phyloP scores from a whole-genome alignment of 2,329 filamentous ascomycete genomes.

The Trichoderma endophyticum region DNA sequence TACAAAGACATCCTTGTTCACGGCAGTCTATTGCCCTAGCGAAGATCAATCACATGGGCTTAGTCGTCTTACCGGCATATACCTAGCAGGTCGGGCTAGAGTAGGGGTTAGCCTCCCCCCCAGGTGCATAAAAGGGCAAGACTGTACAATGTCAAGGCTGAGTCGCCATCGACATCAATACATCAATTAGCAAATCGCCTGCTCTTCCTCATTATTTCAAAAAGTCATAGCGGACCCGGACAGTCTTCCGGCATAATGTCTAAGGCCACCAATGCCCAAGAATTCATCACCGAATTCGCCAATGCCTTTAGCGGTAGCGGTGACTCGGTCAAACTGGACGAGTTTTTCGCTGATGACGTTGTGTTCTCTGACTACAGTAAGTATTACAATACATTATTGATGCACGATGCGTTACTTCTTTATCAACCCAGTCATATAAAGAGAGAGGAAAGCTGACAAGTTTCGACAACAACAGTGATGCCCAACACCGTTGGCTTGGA shows the following conservation, averaged over 20 bases:
- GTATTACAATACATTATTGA: background rate
- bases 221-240: background rate
- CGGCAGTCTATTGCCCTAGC: background rate
- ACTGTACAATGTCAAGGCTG: background rate
- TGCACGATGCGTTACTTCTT: background rate
- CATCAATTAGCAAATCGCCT: background rate
- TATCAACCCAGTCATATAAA: background rate
- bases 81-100: background rate
- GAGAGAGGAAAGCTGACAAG: background rate
- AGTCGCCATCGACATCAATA: background rate
- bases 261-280: background rate
- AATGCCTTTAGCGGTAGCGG: background rate
- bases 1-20: background rate
- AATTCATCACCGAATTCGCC: constrained; percentile 1
- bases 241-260: background rate
- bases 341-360: background rate
- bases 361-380: constrained; percentile 4
- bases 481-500: background rate
- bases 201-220: background rate
- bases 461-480: background rate
- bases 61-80: background rate
- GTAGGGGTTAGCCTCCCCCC: background rate
- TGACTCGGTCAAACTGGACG: background rate
- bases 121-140: background rate
- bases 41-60: background rate